These are phyloP conservation scores for Metschnikowia picachoensis DNA, from an alignment of 805 yeast genomes.

Conservation along the genomic window DNA sequence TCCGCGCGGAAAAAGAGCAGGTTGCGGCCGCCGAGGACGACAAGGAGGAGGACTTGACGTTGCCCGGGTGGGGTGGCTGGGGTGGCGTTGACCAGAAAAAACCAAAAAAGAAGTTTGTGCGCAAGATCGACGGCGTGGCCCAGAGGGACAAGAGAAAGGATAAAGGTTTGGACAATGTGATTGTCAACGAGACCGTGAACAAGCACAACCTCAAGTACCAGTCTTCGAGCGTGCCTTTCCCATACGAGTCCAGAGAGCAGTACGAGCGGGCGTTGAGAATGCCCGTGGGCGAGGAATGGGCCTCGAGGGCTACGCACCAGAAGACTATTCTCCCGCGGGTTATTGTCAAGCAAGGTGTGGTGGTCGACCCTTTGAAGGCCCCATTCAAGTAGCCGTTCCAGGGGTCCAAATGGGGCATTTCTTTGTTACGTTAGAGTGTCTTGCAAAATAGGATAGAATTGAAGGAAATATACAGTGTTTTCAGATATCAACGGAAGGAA, in stretches of 20 bases:
- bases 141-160: slow-evolving; percentile 72
- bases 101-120: slow-evolving; percentile 58
- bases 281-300: slow-evolving; percentile 99
- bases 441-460: too few species aligned
- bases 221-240: slow-evolving; percentile 90
- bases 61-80: slow-evolving; percentile 99
- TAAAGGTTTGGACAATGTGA: slow-evolving; percentile 71
- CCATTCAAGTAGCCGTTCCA: slow-evolving; percentile 53
- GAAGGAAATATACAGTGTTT: too few species aligned
- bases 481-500: too few species aligned
- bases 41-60: slow-evolving; percentile 74
- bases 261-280: slow-evolving; percentile 89
- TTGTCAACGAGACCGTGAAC: slow-evolving; percentile 81
- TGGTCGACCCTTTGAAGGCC: slow-evolving; percentile 86
- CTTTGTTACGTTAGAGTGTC: too few species aligned
- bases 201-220: slow-evolving; percentile 84
- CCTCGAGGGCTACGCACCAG: slow-evolving; percentile 82
- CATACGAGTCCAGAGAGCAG: slow-evolving; percentile 89
- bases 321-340: slow-evolving; percentile 85
- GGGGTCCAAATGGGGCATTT: too few species aligned
- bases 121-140: slow-evolving; percentile 74
- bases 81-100: slow-evolving; percentile 54
- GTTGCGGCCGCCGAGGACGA: slow-evolving; percentile 77
- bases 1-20: slow-evolving; percentile 69
- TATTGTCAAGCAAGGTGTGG: slow-evolving; percentile 79